Percentiles rank a stretch among this genome's conserved stretches.
Evolutionary conservation across 1,284 basidiomycete species (phyloP).

Genomic region (Moesziomyces globuligerus): DNA sequence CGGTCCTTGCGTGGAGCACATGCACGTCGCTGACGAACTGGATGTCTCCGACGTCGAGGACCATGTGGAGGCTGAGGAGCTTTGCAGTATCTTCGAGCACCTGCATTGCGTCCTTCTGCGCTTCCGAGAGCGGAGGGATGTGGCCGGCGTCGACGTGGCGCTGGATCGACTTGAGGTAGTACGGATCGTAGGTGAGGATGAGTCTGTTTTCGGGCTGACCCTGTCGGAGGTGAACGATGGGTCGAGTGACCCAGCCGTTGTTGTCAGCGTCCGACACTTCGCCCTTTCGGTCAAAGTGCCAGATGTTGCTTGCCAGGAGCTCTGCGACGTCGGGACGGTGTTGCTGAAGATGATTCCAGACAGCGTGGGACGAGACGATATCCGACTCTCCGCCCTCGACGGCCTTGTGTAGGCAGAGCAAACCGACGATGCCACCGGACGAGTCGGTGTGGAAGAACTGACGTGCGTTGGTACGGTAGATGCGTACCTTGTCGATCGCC

Average conservation of each 20-base stretch:
- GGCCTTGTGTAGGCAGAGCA: slow-evolving; percentile 69
- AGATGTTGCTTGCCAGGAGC: slow-evolving; percentile 61
- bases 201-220: slow-evolving; percentile 48
- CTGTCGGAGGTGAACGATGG: slow-evolving; percentile 46
- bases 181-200: slow-evolving; percentile 59
- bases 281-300: slow-evolving; percentile 63
- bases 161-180: slow-evolving; percentile 59
- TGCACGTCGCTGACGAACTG: slow-evolving; percentile 60
- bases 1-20: slow-evolving; percentile 69
- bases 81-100: slow-evolving; percentile 69
- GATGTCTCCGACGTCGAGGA: slow-evolving; percentile 68
- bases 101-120: slow-evolving; percentile 68
- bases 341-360: slow-evolving; percentile 69
- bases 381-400: slow-evolving; percentile 70
- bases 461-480: slow-evolving; percentile 69
- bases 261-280: slow-evolving; percentile 44
- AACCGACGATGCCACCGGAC: slow-evolving; percentile 67
- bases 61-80: slow-evolving; percentile 68
- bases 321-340: slow-evolving; percentile 69
- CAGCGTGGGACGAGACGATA: slow-evolving; percentile 68
- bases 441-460: slow-evolving; percentile 69
- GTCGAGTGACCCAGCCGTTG: slow-evolving; percentile 39
- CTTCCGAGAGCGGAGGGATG: slow-evolving; percentile 65
- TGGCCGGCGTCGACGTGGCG: slow-evolving; percentile 67
- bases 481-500: slow-evolving; percentile 69